phyloP scores from a whole-genome alignment of 108 stramenopile species.

The Nitzschia sp. region DNA sequence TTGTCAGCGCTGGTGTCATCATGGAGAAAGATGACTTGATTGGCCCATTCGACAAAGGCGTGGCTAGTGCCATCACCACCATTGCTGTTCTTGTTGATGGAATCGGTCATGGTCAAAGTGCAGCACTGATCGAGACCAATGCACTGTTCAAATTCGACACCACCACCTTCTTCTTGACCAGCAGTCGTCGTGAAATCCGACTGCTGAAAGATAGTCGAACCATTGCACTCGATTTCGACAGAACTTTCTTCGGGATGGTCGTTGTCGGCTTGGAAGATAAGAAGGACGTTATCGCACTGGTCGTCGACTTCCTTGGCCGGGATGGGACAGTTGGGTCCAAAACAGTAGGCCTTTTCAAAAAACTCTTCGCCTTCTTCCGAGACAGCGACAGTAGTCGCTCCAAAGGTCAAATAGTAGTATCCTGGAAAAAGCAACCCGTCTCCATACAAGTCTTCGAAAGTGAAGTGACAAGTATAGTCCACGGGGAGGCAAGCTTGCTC shows the following conservation, averaged over 20 bases:
- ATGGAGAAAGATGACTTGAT: background rate
- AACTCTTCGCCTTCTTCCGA: background rate
- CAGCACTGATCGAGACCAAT: background rate
- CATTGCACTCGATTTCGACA: background rate
- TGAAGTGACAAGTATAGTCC: conserved; percentile 1
- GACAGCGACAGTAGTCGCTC: background rate
- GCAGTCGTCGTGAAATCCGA: background rate
- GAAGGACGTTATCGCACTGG: background rate
- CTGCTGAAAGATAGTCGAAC: background rate
- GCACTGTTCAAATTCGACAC: background rate
- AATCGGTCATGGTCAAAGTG: background rate
- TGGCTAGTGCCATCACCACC: background rate
- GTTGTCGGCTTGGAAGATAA: background rate
- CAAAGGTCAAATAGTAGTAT: conserved; percentile 12
- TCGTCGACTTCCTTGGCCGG: background rate
- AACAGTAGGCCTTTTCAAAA: background rate
- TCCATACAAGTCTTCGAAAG: conserved; percentile 4
- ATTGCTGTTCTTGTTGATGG: background rate
- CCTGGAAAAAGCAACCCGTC: conserved; percentile 1
- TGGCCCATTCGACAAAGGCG: background rate
- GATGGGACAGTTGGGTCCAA: background rate
- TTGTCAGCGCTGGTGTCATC: background rate
- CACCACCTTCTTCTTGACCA: too few species aligned
- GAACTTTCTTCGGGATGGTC: background rate
- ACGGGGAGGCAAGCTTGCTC: background rate